A percentile compares a stretch with the other conserved stretches of the same genome.
Evolutionary conservation across 805 yeast genomes (phyloP).

Genomic region (Saccharomycopsis vini): DNA sequence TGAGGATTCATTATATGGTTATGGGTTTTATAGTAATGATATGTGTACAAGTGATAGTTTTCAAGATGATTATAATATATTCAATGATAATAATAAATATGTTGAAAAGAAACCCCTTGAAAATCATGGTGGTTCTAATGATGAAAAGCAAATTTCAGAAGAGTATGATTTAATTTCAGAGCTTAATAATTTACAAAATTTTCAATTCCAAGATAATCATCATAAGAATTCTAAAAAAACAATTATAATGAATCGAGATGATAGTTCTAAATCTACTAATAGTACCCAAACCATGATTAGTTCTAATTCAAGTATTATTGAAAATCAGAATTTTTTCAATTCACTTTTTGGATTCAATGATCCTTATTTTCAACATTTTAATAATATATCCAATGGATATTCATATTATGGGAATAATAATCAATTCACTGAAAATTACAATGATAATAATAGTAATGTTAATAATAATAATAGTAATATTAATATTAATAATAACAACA

Average conservation of each 20-base stretch:
- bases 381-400: conserved; percentile 29
- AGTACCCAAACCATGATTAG: conserved; percentile 19
- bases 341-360: background rate
- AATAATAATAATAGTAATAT: background rate
- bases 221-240: background rate
- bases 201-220: conserved; percentile 12
- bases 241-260: conserved; percentile 12
- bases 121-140: background rate
- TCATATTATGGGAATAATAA: conserved; percentile 27
- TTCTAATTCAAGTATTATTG: conserved; percentile 5
- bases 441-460: too few relatives aligned
- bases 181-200: conserved; percentile 18
- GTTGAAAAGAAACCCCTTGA: background rate
- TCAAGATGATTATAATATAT: background rate
- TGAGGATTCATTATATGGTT: conserved; percentile 11
- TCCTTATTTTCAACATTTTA: conserved; percentile 19
- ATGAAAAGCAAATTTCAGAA: conserved; percentile 7
- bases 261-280: conserved; percentile 17
- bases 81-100: background rate
- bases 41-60: too few relatives aligned
- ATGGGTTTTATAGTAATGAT: conserved; percentile 16
- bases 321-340: background rate
- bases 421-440: background rate
- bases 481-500: background rate
- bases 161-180: conserved; percentile 18